These are phyloP conservation scores for Priceomyces haplophilus DNA, from an alignment of 805 yeast genomes.

Conservation along the genomic window DNA sequence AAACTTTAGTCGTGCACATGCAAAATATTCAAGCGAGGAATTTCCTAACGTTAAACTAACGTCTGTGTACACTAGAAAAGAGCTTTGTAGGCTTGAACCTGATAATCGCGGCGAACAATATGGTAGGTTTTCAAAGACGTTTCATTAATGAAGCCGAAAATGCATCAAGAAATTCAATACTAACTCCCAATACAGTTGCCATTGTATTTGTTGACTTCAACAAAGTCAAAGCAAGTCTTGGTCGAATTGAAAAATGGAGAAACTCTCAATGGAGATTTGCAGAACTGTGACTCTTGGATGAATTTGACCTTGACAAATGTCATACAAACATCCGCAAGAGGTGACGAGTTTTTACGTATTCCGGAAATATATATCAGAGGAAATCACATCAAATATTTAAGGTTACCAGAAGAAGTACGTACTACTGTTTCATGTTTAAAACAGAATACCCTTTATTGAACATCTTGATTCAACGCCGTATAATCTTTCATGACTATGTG, in stretches of 20 bases:
- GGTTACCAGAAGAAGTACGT: slow-evolving; percentile 61
- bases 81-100: not conserved
- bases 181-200: slow-evolving; percentile 62
- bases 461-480: too few relatives aligned
- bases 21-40: not conserved
- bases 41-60: not conserved
- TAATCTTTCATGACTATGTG: too few relatives aligned
- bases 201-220: slow-evolving; percentile 81
- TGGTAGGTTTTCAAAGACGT: not conserved
- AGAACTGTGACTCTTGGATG: slow-evolving; percentile 94
- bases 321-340: slow-evolving; percentile 59
- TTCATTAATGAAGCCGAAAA: not conserved
- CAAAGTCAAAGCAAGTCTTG: slow-evolving; percentile 81
- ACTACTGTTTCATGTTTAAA: slow-evolving; percentile 2
- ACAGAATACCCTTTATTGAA: not conserved
- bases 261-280: slow-evolving; percentile 76
- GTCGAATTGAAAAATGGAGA: slow-evolving; percentile 93
- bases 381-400: slow-evolving; percentile 72
- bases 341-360: slow-evolving; percentile 58
- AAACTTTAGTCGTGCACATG: not conserved
- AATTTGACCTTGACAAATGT: slow-evolving; percentile 81
- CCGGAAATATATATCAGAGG: slow-evolving; percentile 83
- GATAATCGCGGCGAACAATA: not conserved
- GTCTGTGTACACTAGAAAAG: not conserved
- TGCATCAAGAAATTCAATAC: not conserved